phyloP scores from a whole-genome alignment of 2,329 filamentous ascomycete species.

The Orbilia blumenaviensis region DNA sequence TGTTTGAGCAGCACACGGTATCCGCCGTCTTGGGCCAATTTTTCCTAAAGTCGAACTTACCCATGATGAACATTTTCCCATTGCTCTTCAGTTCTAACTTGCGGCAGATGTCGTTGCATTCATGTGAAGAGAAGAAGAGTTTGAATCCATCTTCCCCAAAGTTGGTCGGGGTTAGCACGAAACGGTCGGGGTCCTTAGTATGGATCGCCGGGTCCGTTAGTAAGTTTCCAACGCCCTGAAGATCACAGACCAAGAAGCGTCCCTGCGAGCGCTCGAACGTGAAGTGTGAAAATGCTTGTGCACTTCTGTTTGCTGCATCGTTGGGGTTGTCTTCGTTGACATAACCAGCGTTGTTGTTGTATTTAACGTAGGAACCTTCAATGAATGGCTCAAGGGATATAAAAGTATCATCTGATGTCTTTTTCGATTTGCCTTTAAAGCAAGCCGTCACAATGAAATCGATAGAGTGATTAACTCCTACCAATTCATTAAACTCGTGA shows the following conservation, averaged over 20 bases:
- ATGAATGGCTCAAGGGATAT: slow-evolving; percentile 61
- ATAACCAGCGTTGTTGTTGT: slow-evolving; percentile 60
- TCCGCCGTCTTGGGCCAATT: slow-evolving; percentile 59
- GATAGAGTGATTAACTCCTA: slow-evolving; percentile 56
- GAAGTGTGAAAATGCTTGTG: slow-evolving; percentile 63
- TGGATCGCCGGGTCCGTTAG: slow-evolving; percentile 62
- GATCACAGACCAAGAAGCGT: slow-evolving; percentile 60
- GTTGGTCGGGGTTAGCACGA: slow-evolving; percentile 60
- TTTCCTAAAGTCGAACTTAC: slow-evolving; percentile 58
- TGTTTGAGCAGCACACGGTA: slow-evolving; percentile 62
- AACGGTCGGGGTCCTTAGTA: slow-evolving; percentile 59
- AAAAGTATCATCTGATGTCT: slow-evolving; percentile 31
- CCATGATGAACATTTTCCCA: slow-evolving; percentile 54
- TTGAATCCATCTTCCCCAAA: slow-evolving; percentile 60
- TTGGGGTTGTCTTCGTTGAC: slow-evolving; percentile 17
- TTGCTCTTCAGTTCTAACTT: slow-evolving; percentile 59
- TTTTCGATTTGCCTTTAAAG: slow-evolving; percentile 54
- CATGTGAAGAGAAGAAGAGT: slow-evolving; percentile 61
- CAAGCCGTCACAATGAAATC: slow-evolving; percentile 60
- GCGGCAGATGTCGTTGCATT: slow-evolving; percentile 60
- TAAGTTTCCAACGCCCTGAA: slow-evolving; percentile 61
- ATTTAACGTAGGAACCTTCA: slow-evolving; percentile 61
- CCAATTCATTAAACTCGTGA: slow-evolving; percentile 61
- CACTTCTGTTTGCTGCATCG: slow-evolving; percentile 57
- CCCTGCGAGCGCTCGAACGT: slow-evolving; percentile 62